These are phyloP conservation scores for Fusarium scirpi DNA, from an alignment of 2,329 filamentous ascomycete species.

Conservation along the genomic window DNA sequence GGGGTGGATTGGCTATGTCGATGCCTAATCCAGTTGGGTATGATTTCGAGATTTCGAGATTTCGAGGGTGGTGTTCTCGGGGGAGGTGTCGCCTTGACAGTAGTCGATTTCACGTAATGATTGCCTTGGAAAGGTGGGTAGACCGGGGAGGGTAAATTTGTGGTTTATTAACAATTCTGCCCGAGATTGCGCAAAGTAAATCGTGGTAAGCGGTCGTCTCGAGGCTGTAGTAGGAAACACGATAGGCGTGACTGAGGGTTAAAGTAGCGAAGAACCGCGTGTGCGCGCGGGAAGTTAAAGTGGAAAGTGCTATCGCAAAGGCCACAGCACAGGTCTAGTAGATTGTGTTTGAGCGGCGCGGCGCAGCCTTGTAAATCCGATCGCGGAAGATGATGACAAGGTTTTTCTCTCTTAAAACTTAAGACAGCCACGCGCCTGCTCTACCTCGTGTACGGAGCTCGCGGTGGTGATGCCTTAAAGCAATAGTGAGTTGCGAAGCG, in stretches of 20 bases:
- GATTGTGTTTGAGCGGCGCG: slow-evolving; percentile 23
- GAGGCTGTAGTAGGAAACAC: slow-evolving; percentile 1
- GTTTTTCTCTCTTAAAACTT: neutral
- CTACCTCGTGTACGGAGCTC: slow-evolving; percentile 33
- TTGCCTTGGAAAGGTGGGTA: neutral
- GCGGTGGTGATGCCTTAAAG: slow-evolving; percentile 28
- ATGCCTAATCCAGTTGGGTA: slow-evolving; percentile 37
- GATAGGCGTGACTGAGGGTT: neutral
- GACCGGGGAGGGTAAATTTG: neutral
- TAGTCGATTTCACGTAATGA: slow-evolving; percentile 10
- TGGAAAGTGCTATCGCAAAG: slow-evolving; percentile 24
- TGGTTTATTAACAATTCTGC: slow-evolving; percentile 22
- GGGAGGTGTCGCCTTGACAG: slow-evolving; percentile 22
- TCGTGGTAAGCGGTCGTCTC: slow-evolving; percentile 28
- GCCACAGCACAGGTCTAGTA: slow-evolving; percentile 3
- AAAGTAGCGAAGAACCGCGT: neutral
- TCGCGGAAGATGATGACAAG: slow-evolving; percentile 9
- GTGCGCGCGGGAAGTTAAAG: slow-evolving; percentile 6
- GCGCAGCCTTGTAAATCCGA: slow-evolving; percentile 24
- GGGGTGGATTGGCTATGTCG: slow-evolving; percentile 29
- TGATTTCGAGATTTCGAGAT: slow-evolving; percentile 26
- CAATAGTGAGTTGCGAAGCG: slow-evolving; percentile 25
- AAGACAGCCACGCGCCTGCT: slow-evolving; percentile 17
- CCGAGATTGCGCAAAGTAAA: slow-evolving; percentile 17
- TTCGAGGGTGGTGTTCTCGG: slow-evolving; percentile 24